Evolutionary conservation across 345 rosid species (phyloP), one percentile per base, ranked within the genome.

Genomic region (Citrus maxima): DNA sequence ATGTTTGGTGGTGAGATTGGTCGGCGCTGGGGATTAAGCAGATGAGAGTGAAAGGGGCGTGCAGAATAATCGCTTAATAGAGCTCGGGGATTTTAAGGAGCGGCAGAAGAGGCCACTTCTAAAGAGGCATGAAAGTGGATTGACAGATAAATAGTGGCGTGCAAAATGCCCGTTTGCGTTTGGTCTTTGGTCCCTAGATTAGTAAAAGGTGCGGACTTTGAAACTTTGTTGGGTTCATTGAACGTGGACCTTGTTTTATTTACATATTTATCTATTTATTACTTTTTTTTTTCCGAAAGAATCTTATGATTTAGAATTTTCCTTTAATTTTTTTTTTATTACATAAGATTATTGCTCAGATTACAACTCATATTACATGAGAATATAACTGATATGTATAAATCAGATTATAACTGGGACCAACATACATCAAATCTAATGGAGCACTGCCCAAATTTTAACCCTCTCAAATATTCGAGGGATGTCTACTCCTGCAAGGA

Each of bases 191-290:
- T 54, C 2, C 58, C 22, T 5, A 54, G 22, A 1, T 54, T 18
- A 18, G 58, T 18, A 19, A 32, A 34, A 34, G 8, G n/a, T 4
- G 0, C 6, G 27, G 51, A 3, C 59, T 7, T 16, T 27, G 37
- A 13, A 8, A 14, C 21, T 24, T 12, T 70, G 6, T 12, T 10
- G 22, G 37, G 80, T 82, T 79, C 82, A 66, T 54, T 74, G 84
- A 82, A 78, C 35, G 40, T 63, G 76, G 84, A 54, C 82, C 22
- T 6, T 32, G 37, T 30, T 30, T 28, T 32, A 51, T 16, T 51
- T 46, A 13, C 51, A 46, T 46, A 12, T 46, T 46, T 46, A 46
- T 46, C 51, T 46, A 46, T 46, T 46, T 13, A 46, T 46, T 13
- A 46, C 51, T 13, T 13, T 13, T 46, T 46, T 42, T 54, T 16